Conservation (phyloP, 1,284 basidiomycete genomes). For the Pseudozyma tsukubaensis region DNA sequence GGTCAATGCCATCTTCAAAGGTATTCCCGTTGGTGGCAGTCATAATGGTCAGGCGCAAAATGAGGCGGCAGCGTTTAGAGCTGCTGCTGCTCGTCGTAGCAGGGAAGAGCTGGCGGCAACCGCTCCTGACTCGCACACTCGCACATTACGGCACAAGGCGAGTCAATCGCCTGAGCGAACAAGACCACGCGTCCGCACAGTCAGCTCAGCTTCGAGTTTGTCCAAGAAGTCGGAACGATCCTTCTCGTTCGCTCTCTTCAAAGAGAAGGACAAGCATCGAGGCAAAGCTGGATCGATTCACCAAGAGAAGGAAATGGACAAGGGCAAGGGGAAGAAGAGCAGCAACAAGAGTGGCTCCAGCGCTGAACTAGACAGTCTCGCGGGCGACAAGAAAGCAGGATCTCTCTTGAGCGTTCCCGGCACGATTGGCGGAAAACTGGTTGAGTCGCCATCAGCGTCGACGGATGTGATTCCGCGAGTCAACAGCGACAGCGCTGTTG, state of each 20-base stretch:
- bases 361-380: conserved; percentile 8
- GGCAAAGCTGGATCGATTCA: background rate
- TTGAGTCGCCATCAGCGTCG: conserved; percentile 33
- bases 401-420: conserved; percentile 22
- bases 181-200: conserved; percentile 18
- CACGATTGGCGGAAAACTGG: conserved; percentile 9
- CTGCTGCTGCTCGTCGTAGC: conserved; percentile 4
- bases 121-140: conserved; percentile 4
- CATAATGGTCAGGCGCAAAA: conserved; percentile 15
- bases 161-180: conserved; percentile 18
- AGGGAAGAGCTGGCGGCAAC: conserved; percentile 7
- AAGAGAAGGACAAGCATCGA: conserved; percentile 10
- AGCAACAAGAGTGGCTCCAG: conserved; percentile 15
- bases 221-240: conserved; percentile 47
- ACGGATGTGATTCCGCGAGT: conserved; percentile 19
- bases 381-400: conserved; percentile 5
- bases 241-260: conserved; percentile 31
- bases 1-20: conserved; percentile 55
- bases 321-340: conserved; percentile 16
- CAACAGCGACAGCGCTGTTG: conserved; percentile 14
- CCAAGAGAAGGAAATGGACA: conserved; percentile 11
- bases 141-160: conserved; percentile 5
- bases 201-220: conserved; percentile 26
- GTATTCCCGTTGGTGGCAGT: conserved; percentile 42
- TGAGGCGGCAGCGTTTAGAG: conserved; percentile 11